Percentiles rank a stretch among this genome's conserved stretches.
Evolutionary conservation across 2,329 filamentous ascomycete species (phyloP).

Genomic region (Diaporthe helianthi): DNA sequence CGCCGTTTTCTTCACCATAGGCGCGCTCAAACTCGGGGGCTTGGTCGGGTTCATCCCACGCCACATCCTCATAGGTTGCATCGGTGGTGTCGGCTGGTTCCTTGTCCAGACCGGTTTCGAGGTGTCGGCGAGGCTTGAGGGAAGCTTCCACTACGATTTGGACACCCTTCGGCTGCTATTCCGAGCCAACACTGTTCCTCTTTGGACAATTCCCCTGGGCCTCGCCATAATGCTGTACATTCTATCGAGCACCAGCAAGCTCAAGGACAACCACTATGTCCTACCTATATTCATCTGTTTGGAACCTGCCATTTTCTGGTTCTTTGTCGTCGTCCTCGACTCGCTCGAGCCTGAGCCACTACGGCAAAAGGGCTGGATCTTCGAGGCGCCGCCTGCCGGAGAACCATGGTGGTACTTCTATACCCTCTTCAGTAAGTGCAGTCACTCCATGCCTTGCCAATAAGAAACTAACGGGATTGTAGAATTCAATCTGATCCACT

Average conservation of each 20-base stretch:
- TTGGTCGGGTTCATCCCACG: constrained; percentile 96
- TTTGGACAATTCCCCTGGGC: constrained; percentile 83
- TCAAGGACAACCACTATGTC: constrained; percentile 79
- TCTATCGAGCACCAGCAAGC: constrained; percentile 57
- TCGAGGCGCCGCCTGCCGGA: constrained; percentile 80
- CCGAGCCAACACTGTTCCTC: constrained; percentile 73
- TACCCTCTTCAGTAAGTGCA: constrained; percentile 81
- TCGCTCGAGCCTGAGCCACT: constrained; percentile 71
- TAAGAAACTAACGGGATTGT: constrained; percentile 36
- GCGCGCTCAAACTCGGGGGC: constrained; percentile 84
- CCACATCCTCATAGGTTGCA: constrained; percentile 95
- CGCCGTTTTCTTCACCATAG: constrained; percentile 89
- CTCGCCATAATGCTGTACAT: constrained; percentile 77
- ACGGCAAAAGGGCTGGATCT: constrained; percentile 85
- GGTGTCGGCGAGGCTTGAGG: constrained; percentile 87
- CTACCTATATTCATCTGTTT: constrained; percentile 85
- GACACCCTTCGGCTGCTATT: constrained; percentile 79
- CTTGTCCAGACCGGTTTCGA: constrained; percentile 90
- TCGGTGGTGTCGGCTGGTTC: constrained; percentile 96
- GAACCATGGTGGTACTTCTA: constrained; percentile 99
- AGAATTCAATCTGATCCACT: constrained; percentile 85
- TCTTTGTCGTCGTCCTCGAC: constrained; percentile 74
- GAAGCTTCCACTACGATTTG: constrained; percentile 82
- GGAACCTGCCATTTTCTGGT: constrained; percentile 80
- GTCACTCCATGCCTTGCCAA: not conserved